Conservation (phyloP, 2,329 filamentous ascomycete species). For the Pseudogymnoascus sp. region DNA sequence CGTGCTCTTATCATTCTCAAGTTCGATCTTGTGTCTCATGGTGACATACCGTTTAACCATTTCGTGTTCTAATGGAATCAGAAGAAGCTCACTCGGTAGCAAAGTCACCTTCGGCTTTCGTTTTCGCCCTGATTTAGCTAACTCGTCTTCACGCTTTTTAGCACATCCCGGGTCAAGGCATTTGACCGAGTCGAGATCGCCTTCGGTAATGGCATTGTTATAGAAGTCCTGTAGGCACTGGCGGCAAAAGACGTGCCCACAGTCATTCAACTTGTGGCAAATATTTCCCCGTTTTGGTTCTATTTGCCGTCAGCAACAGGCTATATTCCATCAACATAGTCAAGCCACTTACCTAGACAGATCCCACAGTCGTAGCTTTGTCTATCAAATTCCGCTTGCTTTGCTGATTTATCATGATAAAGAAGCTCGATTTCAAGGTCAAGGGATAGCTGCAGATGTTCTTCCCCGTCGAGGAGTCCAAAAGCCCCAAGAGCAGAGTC, state of each 20-base stretch:
- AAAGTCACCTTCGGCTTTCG: slow-evolving; percentile 60
- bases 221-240: slow-evolving; percentile 87
- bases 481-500: slow-evolving; percentile 53
- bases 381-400: slow-evolving; percentile 67
- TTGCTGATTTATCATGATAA: slow-evolving; percentile 69
- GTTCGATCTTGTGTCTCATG: slow-evolving; percentile 83
- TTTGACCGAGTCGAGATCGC: slow-evolving; percentile 68
- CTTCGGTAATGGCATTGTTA: slow-evolving; percentile 77
- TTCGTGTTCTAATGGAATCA: slow-evolving; percentile 63
- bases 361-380: slow-evolving; percentile 84
- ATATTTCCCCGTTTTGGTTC: slow-evolving; percentile 82
- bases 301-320: slow-evolving; percentile 21
- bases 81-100: slow-evolving; percentile 74
- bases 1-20: slow-evolving; percentile 86
- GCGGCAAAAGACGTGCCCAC: slow-evolving; percentile 85
- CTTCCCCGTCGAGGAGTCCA: slow-evolving; percentile 42
- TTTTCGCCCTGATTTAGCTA: slow-evolving; percentile 32
- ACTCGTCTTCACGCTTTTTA: slow-evolving; percentile 41
- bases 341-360: slow-evolving; percentile 53
- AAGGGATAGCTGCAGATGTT: slow-evolving; percentile 43
- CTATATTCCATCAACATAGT: slow-evolving; percentile 11
- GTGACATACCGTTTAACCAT: slow-evolving; percentile 78
- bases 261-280: slow-evolving; percentile 76
- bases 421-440: slow-evolving; percentile 63
- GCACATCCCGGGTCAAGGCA: slow-evolving; percentile 77